Percentiles rank a stretch among this genome's conserved stretches.
These are phyloP conservation scores for Coemansia sp. DNA, from an alignment of 192 early-diverging fungal species.

Conservation along the genomic window DNA sequence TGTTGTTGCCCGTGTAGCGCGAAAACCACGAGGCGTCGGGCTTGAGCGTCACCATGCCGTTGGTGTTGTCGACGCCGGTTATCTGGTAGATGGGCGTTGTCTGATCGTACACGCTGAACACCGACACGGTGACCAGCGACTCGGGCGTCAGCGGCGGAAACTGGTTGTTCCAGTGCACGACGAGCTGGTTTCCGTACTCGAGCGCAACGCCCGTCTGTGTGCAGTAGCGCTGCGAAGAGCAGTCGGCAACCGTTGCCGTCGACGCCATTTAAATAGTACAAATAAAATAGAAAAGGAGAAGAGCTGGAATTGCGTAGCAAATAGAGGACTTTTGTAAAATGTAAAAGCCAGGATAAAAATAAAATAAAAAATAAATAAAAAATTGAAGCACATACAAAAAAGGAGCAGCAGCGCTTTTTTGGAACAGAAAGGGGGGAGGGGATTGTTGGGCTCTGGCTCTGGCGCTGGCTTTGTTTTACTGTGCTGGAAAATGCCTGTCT, in stretches of 20 bases:
- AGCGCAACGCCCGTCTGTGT: slow-evolving; percentile 18
- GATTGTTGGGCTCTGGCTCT: neutral
- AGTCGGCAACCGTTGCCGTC: slow-evolving; percentile 24
- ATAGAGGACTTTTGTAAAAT: neutral
- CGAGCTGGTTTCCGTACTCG: slow-evolving; percentile 29
- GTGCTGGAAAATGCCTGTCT: neutral
- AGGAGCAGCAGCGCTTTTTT: too few relatives aligned
- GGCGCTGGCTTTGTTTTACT: neutral
- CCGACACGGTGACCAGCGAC: slow-evolving; percentile 26
- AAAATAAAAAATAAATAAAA: neutral
- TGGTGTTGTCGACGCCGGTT: slow-evolving; percentile 22
- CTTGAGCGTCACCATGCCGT: slow-evolving; percentile 25
- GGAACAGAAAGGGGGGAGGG: neutral
- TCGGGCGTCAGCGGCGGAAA: slow-evolving; percentile 35
- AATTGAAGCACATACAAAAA: too few relatives aligned
- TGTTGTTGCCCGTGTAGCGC: slow-evolving; percentile 32
- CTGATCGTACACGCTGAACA: slow-evolving; percentile 43
- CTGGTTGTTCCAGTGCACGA: slow-evolving; percentile 47
- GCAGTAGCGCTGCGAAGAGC: slow-evolving; percentile 39
- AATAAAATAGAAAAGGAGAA: slow-evolving; percentile 5
- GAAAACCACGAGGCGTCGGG: slow-evolving; percentile 37
- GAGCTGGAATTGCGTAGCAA: neutral
- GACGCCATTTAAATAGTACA: slow-evolving; percentile 14
- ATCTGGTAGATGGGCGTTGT: slow-evolving; percentile 19
- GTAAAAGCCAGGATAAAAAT: neutral